These are phyloP conservation scores for Neocucurbitaria cava DNA, from an alignment of 2,329 filamentous ascomycete genomes.

Conservation along the genomic window DNA sequence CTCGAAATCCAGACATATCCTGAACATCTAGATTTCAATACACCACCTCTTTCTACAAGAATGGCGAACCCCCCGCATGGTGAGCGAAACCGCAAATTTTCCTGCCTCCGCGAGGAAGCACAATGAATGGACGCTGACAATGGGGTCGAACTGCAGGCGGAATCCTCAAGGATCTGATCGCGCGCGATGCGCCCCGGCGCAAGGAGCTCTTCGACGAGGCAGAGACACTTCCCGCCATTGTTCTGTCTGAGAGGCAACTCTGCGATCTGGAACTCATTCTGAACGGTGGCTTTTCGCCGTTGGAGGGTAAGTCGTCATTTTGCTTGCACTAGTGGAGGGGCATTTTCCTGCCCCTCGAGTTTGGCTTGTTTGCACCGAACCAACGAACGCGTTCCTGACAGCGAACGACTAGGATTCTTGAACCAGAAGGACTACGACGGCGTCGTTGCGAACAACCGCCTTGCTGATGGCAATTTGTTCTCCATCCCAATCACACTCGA, in stretches of 20 bases:
- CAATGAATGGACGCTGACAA: conserved; percentile 24
- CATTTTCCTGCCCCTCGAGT: conserved; percentile 32
- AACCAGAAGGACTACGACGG: conserved; percentile 96
- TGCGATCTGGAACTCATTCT: conserved; percentile 98
- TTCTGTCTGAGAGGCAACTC: conserved; percentile 90
- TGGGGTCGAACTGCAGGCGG: conserved; percentile 66
- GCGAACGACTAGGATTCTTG: conserved; percentile 78
- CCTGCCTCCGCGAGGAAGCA: too few species aligned
- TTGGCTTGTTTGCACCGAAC: conserved; percentile 30
- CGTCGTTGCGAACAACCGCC: conserved; percentile 86
- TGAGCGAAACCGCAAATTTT: conserved; percentile 31
- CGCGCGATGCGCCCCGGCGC: conserved; percentile 85
- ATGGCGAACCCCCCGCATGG: conserved; percentile 63
- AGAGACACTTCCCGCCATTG: conserved; percentile 82
- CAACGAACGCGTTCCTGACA: conserved; percentile 11
- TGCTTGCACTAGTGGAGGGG: conserved; percentile 10
- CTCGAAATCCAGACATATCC: not conserved
- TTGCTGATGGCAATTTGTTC: conserved; percentile 89
- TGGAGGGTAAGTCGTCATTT: conserved; percentile 75
- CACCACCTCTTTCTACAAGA: conserved; percentile 12
- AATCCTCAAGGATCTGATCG: conserved; percentile 96
- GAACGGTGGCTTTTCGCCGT: conserved; percentile 95
- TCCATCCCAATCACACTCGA: conserved; percentile 97
- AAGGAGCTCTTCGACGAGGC: conserved; percentile 82
- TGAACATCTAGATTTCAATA: not conserved